Evolutionary conservation across 2,329 filamentous ascomycete species (phyloP).

Genomic region (Ophiocordyceps camponoti-leonardi): DNA sequence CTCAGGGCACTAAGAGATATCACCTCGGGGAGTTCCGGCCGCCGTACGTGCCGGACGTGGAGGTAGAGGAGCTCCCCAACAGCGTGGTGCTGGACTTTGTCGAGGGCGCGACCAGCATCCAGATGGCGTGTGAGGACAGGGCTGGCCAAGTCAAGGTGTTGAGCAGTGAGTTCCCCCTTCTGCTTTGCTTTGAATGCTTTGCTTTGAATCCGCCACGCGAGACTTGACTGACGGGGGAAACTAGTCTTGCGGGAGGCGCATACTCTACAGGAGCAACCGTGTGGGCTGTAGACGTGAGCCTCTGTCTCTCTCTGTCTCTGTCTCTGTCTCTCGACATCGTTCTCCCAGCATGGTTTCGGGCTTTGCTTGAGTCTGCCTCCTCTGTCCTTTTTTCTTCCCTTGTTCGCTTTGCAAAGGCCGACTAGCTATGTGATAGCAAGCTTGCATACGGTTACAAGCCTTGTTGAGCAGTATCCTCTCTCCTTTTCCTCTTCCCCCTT

Average conservation of each 20-base stretch:
- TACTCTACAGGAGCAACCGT: not conserved
- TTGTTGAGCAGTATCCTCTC: too few species aligned
- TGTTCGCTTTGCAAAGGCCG: too few species aligned
- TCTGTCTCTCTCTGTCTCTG: not conserved
- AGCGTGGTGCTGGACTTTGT: conserved; percentile 50
- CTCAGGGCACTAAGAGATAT: conserved; percentile 50
- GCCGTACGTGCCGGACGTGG: conserved; percentile 74
- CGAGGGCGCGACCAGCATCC: conserved; percentile 41
- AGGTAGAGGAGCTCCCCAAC: conserved; percentile 82
- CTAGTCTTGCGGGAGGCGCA: not conserved
- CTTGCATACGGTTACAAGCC: too few species aligned
- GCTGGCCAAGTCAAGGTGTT: conserved; percentile 37
- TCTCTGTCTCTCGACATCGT: not conserved
- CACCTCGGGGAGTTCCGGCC: conserved; percentile 69
- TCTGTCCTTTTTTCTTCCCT: too few species aligned
- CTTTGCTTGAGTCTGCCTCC: too few species aligned
- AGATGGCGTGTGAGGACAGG: conserved; percentile 47
- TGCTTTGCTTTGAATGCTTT: too few species aligned
- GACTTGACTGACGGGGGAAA: not conserved
- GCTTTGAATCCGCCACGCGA: not conserved
- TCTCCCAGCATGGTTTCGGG: too few species aligned
- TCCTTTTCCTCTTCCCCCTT: too few species aligned
- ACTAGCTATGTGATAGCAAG: too few species aligned
- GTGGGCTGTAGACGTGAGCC: too few species aligned
- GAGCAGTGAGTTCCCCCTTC: conserved; percentile 28